Evolutionary conservation across 371 early-diverging fungal species (phyloP).

Genomic region (Mucor circinelloides): DNA sequence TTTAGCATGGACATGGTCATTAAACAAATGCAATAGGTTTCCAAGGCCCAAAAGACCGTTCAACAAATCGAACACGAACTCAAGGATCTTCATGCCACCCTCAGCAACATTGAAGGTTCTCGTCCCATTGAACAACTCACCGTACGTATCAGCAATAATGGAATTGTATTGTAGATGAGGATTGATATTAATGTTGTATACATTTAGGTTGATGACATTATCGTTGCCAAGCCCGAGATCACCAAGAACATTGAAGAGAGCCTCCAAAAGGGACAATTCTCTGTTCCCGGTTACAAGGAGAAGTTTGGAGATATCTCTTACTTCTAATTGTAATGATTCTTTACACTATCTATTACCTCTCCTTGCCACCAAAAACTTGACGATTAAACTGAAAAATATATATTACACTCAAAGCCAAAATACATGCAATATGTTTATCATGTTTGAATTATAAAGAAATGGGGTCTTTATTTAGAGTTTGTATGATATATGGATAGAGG

Average conservation of each 20-base stretch:
- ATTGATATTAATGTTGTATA: neutral
- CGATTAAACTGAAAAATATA: slow-evolving; percentile 12
- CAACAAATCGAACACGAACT: slow-evolving; percentile 86
- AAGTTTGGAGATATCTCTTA: slow-evolving; percentile 82
- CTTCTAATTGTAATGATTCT: slow-evolving; percentile 56
- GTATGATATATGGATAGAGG: neutral
- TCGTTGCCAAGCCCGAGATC: slow-evolving; percentile 91
- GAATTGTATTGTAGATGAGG: neutral
- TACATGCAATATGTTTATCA: neutral
- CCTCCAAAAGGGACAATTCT: slow-evolving; percentile 91
- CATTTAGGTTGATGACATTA: slow-evolving; percentile 88
- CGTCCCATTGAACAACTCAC: slow-evolving; percentile 94
- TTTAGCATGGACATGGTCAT: neutral
- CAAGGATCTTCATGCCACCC: slow-evolving; percentile 84
- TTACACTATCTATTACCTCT: neutral
- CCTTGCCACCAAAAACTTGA: slow-evolving; percentile 2
- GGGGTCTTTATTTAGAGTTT: neutral
- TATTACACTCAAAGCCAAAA: neutral
- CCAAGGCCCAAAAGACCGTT: slow-evolving; percentile 85
- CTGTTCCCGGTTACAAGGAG: slow-evolving; percentile 92
- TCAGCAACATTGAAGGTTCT: slow-evolving; percentile 91
- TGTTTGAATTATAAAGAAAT: neutral
- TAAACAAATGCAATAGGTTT: slow-evolving; percentile 57
- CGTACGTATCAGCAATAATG: slow-evolving; percentile 51
- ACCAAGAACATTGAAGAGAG: slow-evolving; percentile 86